Percentiles rank a stretch among this genome's conserved stretches.
Conservation (phyloP, 2,329 filamentous ascomycete genomes). For the Trichoderma atroviride region DNA sequence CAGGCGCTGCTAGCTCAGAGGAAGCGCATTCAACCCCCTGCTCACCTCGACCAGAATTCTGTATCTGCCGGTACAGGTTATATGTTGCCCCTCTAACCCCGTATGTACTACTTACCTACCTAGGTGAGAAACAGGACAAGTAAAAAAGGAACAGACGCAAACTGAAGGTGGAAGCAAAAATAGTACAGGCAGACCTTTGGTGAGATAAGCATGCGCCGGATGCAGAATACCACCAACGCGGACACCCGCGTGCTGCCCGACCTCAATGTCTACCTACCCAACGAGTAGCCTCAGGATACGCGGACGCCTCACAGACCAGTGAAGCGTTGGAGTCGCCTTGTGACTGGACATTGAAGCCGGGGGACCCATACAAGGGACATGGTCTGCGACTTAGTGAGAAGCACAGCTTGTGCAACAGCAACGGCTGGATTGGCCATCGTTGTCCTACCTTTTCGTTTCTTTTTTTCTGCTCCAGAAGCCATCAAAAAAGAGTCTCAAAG, state of each 20-base stretch:
- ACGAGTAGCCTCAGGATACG: constrained; percentile 10
- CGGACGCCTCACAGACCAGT: constrained; percentile 23
- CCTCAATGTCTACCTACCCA: constrained; percentile 26
- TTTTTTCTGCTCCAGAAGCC: neutral
- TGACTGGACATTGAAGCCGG: constrained; percentile 26
- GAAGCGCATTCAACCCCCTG: neutral
- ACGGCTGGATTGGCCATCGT: constrained; percentile 19
- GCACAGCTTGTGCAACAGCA: constrained; percentile 25
- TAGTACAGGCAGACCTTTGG: neutral
- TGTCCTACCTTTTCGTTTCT: neutral
- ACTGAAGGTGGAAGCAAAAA: neutral
- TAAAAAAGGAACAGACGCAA: neutral
- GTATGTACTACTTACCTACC: neutral
- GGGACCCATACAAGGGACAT: constrained; percentile 10
- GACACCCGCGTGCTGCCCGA: constrained; percentile 27
- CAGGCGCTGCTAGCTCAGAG: neutral
- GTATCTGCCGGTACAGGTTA: neutral
- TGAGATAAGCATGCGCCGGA: neutral
- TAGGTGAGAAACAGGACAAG: neutral
- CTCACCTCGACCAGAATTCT: neutral
- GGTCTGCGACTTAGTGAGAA: constrained; percentile 24
- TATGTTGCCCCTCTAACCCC: neutral
- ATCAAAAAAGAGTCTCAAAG: constrained; percentile 10
- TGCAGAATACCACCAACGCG: constrained; percentile 10
- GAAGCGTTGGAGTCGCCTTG: constrained; percentile 5